Base-by-base conservation (phyloP, 1,284 basidiomycete genomes). In the Testicularia cyperi region DNA sequence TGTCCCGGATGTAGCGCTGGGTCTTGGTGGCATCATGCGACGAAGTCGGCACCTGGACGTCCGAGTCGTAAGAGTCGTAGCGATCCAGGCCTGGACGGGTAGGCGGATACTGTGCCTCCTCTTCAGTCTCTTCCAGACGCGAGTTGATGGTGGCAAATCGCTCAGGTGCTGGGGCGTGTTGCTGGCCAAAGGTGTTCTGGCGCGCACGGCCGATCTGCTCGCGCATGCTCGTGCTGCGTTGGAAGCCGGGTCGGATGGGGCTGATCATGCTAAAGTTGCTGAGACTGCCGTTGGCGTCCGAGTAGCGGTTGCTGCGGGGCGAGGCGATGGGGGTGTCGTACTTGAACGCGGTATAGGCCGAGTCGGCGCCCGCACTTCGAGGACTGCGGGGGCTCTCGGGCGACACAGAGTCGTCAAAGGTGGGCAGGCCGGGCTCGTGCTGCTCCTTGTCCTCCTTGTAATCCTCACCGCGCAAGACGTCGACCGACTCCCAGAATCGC, bases 1-100 rank as follows among this genome's bases (percentile, higher is more conserved):
- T 58, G 47, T 58, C 55, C 38, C 47, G 55, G 14, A 58, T 43
- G 29, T 58, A 58, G n/a, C 55, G 47, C 37, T 58, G 55, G 16
- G 55, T 58, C 15, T 44, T 43, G 18, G 55, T 38, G 13, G 47
- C 44, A 38, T 58, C 47, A 40, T 58, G 55, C 27, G 55, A 46
- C 36, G 46, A 14, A 23, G 39, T 37, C 10, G 55, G 55, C 4
- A 58, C 32, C 40, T 46, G 47, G 22, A 58, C 47, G 30, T 52
- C 55, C 10, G 55, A 58, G 35, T 52, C 47, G 37, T 58, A 51
- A 13, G 47, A 52, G 37, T 58, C 47, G 47, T 51, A 47, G 8
- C 55, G 47, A 38, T 27, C 43, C 6, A 48, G n/a, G 12, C 40
- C 31, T 16, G 44, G 48, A 4, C 44, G 41, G 4, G 23, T 25